phyloP scores from a whole-genome alignment of 164 flowering plant species.

The grape (Vitis vinifera) region ASM3070453v1 NC_081817.1:2950501-2951000 shows the following conservation, averaged over 20 bases:
- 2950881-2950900: too few relatives aligned
- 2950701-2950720: conserved; percentile 35
- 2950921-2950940: too few relatives aligned
- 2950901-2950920: too few relatives aligned
- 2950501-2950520: conserved; percentile 48
- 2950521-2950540: conserved; percentile 27
- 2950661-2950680: conserved; percentile 32
- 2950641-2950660: conserved; percentile 47
- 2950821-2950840: too few relatives aligned
- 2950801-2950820: too few relatives aligned
- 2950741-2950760: conserved; percentile 22
- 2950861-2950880: too few relatives aligned
- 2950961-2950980: too few relatives aligned
- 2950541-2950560: conserved; percentile 38
- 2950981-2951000: too few relatives aligned
- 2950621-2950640: conserved; percentile 34
- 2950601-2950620: conserved; percentile 39
- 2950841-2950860: too few relatives aligned
- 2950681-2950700: conserved; percentile 32
- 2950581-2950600: conserved; percentile 43
- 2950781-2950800: too few relatives aligned
- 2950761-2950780: too few relatives aligned
- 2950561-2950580: conserved; percentile 44
- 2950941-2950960: too few relatives aligned
- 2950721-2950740: conserved; percentile 32